These are phyloP conservation scores for Fistulifera pelliculosa DNA, from an alignment of 108 stramenopile species.

Conservation along the genomic window DNA sequence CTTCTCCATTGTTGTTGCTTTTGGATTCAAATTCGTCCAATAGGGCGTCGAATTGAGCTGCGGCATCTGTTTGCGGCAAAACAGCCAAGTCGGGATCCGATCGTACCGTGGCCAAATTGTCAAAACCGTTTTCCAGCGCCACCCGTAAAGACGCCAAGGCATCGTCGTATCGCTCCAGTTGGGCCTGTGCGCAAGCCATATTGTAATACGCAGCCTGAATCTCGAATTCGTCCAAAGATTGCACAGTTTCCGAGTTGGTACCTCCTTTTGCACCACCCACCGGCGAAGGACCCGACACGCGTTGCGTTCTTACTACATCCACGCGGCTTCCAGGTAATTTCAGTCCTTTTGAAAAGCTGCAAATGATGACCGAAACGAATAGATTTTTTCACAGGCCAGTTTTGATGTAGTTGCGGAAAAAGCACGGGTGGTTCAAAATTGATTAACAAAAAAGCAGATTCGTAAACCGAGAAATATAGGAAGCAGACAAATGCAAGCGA, in stretches of 20 bases:
- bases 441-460: background rate
- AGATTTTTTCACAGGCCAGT: background rate
- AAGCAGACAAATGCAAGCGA: background rate
- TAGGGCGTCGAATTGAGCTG: too few relatives aligned
- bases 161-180: conserved; percentile 49
- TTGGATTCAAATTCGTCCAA: too few relatives aligned
- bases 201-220: conserved; percentile 80
- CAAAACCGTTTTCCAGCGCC: conserved; percentile 72
- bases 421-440: conserved; percentile 4
- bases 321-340: conserved; percentile 59
- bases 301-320: conserved; percentile 58
- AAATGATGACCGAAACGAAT: background rate
- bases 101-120: conserved; percentile 63
- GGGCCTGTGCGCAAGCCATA: conserved; percentile 67
- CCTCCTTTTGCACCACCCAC: conserved; percentile 70
- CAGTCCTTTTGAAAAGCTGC: conserved; percentile 67
- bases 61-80: background rate
- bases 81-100: conserved; percentile 61
- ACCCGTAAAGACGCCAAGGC: conserved; percentile 45
- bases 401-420: background rate
- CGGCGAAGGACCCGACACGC: conserved; percentile 60
- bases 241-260: conserved; percentile 32
- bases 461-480: conserved; percentile 5
- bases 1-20: too few relatives aligned
- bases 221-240: conserved; percentile 70